A percentile compares a stretch with the other conserved stretches of the same genome.
These are phyloP conservation scores for Caryopteris hybrid DNA, from an alignment of 305 asterid species.

Conservation along the genomic window DNA sequence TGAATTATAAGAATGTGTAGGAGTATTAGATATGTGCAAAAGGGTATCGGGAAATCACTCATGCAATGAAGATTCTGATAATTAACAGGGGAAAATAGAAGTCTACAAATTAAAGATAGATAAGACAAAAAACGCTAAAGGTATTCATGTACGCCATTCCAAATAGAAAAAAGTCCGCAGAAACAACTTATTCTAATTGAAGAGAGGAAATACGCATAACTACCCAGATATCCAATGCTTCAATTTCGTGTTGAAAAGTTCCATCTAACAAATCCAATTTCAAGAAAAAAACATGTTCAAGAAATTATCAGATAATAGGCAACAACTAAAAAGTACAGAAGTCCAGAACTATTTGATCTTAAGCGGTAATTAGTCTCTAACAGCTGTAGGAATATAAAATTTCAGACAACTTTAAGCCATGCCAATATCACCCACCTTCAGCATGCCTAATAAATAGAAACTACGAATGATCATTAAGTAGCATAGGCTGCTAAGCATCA, in stretches of 20 bases:
- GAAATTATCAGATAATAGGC: neutral
- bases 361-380: neutral
- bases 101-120: neutral
- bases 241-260: neutral
- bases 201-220: neutral
- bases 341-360: neutral
- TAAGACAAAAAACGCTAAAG: neutral
- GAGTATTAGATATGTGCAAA: slow-evolving; percentile 3
- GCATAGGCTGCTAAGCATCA: neutral
- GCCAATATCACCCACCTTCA: neutral
- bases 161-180: neutral
- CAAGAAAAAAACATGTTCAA: neutral
- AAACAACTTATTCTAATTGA: neutral
- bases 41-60: slow-evolving; percentile 10
- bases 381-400: neutral
- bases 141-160: neutral
- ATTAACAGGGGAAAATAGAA: neutral
- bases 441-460: neutral
- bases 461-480: neutral
- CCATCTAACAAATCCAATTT: neutral
- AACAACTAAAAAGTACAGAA: slow-evolving; percentile 4
- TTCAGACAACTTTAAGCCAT: neutral
- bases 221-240: neutral
- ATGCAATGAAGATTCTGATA: neutral
- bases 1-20: slow-evolving; percentile 38